Percentiles rank a stretch among this genome's conserved stretches.
These are phyloP conservation scores for Lentinula sp. DNA, from an alignment of 768 basidiomycete species.

Conservation along the genomic window DNA sequence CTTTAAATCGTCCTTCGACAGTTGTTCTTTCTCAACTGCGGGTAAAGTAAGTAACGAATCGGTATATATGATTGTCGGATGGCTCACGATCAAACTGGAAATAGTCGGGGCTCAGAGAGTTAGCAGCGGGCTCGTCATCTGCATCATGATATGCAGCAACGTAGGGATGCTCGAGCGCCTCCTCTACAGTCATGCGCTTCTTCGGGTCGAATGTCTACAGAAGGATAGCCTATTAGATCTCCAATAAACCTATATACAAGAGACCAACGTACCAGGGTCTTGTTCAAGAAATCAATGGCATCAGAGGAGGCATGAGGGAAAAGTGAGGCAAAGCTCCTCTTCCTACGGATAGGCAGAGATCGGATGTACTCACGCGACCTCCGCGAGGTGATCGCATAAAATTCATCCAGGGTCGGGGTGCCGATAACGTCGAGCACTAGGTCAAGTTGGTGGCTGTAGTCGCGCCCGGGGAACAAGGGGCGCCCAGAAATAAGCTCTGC, in stretches of 20 bases:
- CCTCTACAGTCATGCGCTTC: conserved; percentile 77
- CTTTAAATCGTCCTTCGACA: conserved; percentile 77
- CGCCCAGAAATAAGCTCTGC: conserved; percentile 79
- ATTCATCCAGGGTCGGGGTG: conserved; percentile 86
- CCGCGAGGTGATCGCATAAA: conserved; percentile 82
- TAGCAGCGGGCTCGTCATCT: conserved; percentile 82
- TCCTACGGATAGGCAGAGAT: conserved; percentile 78
- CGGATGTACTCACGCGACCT: conserved; percentile 86
- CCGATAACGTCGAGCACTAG: conserved; percentile 84
- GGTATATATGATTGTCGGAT: too few relatives aligned
- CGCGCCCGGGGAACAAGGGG: conserved; percentile 84
- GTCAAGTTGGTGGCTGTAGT: conserved; percentile 84
- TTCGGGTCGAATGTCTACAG: conserved; percentile 79
- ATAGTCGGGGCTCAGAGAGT: conserved; percentile 75
- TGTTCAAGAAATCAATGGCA: conserved; percentile 67
- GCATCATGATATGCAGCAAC: conserved; percentile 81
- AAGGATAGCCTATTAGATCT: neutral
- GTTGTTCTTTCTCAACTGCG: conserved; percentile 54
- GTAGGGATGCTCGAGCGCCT: conserved; percentile 81
- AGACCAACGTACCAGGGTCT: conserved; percentile 49
- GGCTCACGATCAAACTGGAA: conserved; percentile 79
- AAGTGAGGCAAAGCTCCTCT: conserved; percentile 58
- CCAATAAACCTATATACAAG: neutral
- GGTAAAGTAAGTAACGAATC: too few relatives aligned
- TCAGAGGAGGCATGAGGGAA: conserved; percentile 76